Conservation (phyloP, 2,329 filamentous ascomycete genomes). For the Trichophyton equinum region DNA sequence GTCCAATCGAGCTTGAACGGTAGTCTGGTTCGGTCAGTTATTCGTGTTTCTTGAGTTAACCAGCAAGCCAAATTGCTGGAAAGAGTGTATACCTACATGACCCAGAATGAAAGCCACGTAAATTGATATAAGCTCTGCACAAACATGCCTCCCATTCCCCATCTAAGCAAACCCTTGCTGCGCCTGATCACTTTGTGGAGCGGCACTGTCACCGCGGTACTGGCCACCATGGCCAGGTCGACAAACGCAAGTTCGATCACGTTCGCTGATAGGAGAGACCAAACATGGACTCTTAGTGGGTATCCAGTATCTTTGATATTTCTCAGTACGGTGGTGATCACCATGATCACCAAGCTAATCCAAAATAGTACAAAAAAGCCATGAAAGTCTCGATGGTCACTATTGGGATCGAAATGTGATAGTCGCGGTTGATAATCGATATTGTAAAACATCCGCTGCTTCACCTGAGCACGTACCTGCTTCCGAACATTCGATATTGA, state of each 20-base stretch:
- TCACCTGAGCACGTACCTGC: slow-evolving; percentile 67
- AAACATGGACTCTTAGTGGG: slow-evolving; percentile 73
- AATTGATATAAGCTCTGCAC: slow-evolving; percentile 74
- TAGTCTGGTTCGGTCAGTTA: slow-evolving; percentile 36
- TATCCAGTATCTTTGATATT: slow-evolving; percentile 91
- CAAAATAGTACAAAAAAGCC: slow-evolving; percentile 98
- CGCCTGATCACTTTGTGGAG: slow-evolving; percentile 57
- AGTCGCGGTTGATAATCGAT: slow-evolving; percentile 83
- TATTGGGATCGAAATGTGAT: slow-evolving; percentile 87
- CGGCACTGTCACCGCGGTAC: slow-evolving; percentile 57
- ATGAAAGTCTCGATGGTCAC: slow-evolving; percentile 85
- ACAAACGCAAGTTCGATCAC: slow-evolving; percentile 74
- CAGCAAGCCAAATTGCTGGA: not conserved
- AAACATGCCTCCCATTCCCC: slow-evolving; percentile 64
- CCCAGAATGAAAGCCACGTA: slow-evolving; percentile 70
- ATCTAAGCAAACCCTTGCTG: slow-evolving; percentile 48
- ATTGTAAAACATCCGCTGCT: slow-evolving; percentile 77
- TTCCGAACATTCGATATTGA: slow-evolving; percentile 76
- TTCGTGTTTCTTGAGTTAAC: not conserved
- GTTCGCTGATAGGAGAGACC: slow-evolving; percentile 77
- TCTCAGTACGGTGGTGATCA: slow-evolving; percentile 80
- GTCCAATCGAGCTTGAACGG: slow-evolving; percentile 83
- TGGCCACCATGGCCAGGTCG: slow-evolving; percentile 74
- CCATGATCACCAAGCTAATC: slow-evolving; percentile 95
- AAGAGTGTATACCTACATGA: slow-evolving; percentile 39